phyloP scores from a whole-genome alignment of 192 early-diverging fungal genomes.

The Bifiguratus adelaidae region DNA sequence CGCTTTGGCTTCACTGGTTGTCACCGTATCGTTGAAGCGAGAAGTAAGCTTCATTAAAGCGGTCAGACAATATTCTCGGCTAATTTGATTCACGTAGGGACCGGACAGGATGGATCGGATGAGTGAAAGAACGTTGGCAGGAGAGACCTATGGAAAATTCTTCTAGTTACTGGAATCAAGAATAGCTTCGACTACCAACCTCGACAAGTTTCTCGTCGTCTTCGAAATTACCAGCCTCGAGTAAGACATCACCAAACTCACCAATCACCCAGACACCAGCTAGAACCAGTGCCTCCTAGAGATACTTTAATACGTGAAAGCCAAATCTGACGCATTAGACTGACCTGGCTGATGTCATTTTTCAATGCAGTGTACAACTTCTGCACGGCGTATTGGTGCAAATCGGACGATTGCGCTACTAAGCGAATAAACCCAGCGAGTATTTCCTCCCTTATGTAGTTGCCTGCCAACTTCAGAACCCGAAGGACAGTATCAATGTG shows the following conservation, averaged over 20 bases:
- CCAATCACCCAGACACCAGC: slow-evolving; percentile 91
- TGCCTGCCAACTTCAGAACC: slow-evolving; percentile 68
- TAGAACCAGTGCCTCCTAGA: slow-evolving; percentile 81
- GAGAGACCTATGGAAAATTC: slow-evolving; percentile 31
- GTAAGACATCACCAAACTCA: slow-evolving; percentile 91
- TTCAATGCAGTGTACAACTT: slow-evolving; percentile 81
- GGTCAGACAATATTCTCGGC: slow-evolving; percentile 78
- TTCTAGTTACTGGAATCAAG: not conserved
- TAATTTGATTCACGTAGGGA: slow-evolving; percentile 66
- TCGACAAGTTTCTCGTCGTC: slow-evolving; percentile 54
- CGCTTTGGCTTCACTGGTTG: slow-evolving; percentile 37
- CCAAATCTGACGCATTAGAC: not conserved
- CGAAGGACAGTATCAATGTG: slow-evolving; percentile 92
- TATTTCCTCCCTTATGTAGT: slow-evolving; percentile 63
- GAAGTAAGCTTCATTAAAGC: slow-evolving; percentile 82
- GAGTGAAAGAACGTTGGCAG: slow-evolving; percentile 63
- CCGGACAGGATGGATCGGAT: slow-evolving; percentile 69
- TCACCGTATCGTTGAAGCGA: slow-evolving; percentile 50
- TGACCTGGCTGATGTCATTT: slow-evolving; percentile 54
- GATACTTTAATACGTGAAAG: slow-evolving; percentile 14
- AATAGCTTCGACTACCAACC: slow-evolving; percentile 11
- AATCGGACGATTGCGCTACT: slow-evolving; percentile 59
- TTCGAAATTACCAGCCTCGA: slow-evolving; percentile 51
- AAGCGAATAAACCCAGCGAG: slow-evolving; percentile 83
- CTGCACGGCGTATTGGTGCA: slow-evolving; percentile 88